Conservation (phyloP, 169 alveolate genomes). For the Cytauxzoon felis region DNA sequence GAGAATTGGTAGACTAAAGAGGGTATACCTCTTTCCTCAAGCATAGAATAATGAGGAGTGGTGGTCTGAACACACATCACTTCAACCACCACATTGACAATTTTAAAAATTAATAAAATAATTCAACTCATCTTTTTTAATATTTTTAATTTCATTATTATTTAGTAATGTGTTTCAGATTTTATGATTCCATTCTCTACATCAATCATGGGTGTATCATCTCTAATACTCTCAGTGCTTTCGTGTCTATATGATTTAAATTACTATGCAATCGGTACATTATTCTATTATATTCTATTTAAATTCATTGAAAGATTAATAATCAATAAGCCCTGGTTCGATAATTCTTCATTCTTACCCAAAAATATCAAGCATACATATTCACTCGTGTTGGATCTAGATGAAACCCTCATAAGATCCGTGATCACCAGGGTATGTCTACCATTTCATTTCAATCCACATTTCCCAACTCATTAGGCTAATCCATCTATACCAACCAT, state of each 20-base stretch:
- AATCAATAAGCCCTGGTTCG: background rate
- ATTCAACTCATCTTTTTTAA: background rate
- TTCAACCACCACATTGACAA: background rate
- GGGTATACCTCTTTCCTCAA: background rate
- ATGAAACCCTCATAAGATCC: slow-evolving; percentile 27
- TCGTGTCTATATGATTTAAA: slow-evolving; percentile 1
- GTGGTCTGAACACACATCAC: background rate
- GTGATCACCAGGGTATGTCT: slow-evolving; percentile 1
- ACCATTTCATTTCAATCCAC: background rate
- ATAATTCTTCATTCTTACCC: background rate
- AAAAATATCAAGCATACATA: slow-evolving; percentile 3
- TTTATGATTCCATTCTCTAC: too few species aligned
- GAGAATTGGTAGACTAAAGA: slow-evolving; percentile 43
- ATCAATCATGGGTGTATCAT: too few species aligned
- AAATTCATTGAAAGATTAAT: slow-evolving; percentile 1
- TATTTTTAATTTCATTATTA: background rate
- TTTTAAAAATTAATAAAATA: background rate
- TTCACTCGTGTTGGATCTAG: slow-evolving; percentile 48
- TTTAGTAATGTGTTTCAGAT: background rate
- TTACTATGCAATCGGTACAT: slow-evolving; percentile 8
- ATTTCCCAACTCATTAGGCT: background rate
- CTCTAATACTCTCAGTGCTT: background rate
- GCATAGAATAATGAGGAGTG: too few species aligned
- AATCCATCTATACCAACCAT: background rate
- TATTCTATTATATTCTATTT: background rate